phyloP scores from a whole-genome alignment of 2,329 filamentous ascomycete species.

The Neonectria hederae region DNA sequence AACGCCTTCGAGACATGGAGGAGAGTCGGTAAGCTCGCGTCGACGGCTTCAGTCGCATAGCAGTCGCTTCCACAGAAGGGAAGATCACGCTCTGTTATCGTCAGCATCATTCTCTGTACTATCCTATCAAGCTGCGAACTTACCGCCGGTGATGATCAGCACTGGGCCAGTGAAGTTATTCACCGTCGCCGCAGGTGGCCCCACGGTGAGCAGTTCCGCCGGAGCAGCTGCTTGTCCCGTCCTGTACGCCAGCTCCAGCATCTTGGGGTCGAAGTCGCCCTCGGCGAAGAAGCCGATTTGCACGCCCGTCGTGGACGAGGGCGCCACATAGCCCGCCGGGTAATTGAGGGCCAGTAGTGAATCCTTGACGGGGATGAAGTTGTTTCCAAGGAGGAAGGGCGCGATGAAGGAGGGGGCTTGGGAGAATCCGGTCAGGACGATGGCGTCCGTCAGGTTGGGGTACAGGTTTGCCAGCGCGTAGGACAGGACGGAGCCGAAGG shows the following conservation, averaged over 20 bases:
- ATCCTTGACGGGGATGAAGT: slow-evolving; percentile 56
- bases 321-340: slow-evolving; percentile 62
- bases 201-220: slow-evolving; percentile 68
- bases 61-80: slow-evolving; percentile 73
- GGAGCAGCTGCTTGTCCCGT: slow-evolving; percentile 65
- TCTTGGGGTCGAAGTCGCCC: slow-evolving; percentile 62
- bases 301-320: slow-evolving; percentile 56
- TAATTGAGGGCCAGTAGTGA: slow-evolving; percentile 46
- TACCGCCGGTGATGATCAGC: slow-evolving; percentile 66
- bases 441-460: slow-evolving; percentile 64
- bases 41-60: slow-evolving; percentile 51
- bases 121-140: slow-evolving; percentile 25
- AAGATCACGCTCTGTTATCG: slow-evolving; percentile 54
- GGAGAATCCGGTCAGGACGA: slow-evolving; percentile 70
- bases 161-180: slow-evolving; percentile 63
- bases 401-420: slow-evolving; percentile 56
- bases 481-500: slow-evolving; percentile 68
- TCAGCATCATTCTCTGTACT: slow-evolving; percentile 18
- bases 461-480: slow-evolving; percentile 63
- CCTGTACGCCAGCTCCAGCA: slow-evolving; percentile 57
- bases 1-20: slow-evolving; percentile 52
- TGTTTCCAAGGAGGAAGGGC: slow-evolving; percentile 55
- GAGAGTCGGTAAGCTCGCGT: slow-evolving; percentile 50
- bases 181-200: slow-evolving; percentile 44
- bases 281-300: slow-evolving; percentile 64